Evolutionary conservation across 768 basidiomycete species (phyloP).

Genomic region (Cystoderma amianthinum): DNA sequence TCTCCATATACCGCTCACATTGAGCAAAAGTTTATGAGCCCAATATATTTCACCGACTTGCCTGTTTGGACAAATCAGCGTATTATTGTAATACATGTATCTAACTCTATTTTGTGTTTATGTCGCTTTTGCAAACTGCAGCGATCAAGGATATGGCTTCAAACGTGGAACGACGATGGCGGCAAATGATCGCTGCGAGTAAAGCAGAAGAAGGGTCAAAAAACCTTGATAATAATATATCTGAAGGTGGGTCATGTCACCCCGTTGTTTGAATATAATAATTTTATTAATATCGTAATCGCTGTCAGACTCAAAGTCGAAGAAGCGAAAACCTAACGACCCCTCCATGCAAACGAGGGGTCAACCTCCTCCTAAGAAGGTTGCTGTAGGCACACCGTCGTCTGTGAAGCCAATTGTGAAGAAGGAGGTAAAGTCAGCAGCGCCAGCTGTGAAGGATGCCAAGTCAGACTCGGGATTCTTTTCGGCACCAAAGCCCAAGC

Average conservation of each 20-base stretch:
- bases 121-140: constrained; percentile 37
- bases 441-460: constrained; percentile 55
- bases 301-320: constrained; percentile 47
- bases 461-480: constrained; percentile 87
- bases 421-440: constrained; percentile 39
- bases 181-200: constrained; percentile 39
- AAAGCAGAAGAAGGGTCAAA: constrained; percentile 32
- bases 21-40: no score
- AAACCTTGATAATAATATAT: constrained; percentile 34
- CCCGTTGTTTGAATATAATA: constrained; percentile 16
- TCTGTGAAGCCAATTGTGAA: constrained; percentile 43
- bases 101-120: constrained; percentile 52
- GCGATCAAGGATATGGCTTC: constrained; percentile 92
- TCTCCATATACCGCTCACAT: not conserved
- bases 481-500: constrained; percentile 79
- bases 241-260: constrained; percentile 73
- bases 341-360: constrained; percentile 34
- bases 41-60: not conserved
- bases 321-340: constrained; percentile 72
- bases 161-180: constrained; percentile 83
- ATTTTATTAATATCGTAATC: constrained; percentile 12
- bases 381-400: constrained; percentile 39
- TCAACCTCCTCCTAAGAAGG: constrained; percentile 63
- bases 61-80: constrained; percentile 22
- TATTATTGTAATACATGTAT: constrained; percentile 55